Evolutionary conservation across 257 asterid species (phyloP).

Genomic region (Nicotiana tomentosiformis): DNA sequence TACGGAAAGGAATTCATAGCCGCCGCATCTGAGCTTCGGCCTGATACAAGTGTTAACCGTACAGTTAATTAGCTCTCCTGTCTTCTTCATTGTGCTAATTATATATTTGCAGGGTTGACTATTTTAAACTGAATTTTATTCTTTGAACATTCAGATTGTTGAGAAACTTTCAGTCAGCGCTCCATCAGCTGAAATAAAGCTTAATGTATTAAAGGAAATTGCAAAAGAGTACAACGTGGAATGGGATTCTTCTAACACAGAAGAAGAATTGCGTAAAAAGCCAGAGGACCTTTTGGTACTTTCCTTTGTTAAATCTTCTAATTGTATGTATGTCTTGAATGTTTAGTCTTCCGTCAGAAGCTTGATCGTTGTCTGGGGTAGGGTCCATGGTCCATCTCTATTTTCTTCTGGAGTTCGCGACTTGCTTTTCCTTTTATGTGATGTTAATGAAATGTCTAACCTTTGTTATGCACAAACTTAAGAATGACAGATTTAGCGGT

Average conservation of each 20-base stretch:
- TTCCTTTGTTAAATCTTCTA: background rate
- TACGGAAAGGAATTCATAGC: constrained; percentile 89
- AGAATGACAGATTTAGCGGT: background rate
- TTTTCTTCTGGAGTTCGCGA: background rate
- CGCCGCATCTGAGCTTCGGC: constrained; percentile 94
- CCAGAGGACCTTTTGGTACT: constrained; percentile 94
- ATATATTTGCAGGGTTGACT: background rate
- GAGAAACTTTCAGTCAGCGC: constrained; percentile 77
- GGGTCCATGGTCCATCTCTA: background rate
- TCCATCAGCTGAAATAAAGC: constrained; percentile 65
- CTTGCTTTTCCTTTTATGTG: background rate
- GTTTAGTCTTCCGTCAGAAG: background rate
- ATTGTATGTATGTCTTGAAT: background rate
- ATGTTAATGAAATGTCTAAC: background rate
- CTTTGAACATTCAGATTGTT: constrained; percentile 49
- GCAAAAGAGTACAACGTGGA: constrained; percentile 49
- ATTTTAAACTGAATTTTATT: constrained; percentile 3
- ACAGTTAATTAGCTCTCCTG: constrained; percentile 50
- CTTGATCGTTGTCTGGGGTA: background rate
- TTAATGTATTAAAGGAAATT: constrained; percentile 66
- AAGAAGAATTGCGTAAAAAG: constrained; percentile 60
- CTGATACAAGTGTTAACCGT: constrained; percentile 90
- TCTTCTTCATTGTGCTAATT: constrained; percentile 7
- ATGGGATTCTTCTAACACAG: constrained; percentile 81
- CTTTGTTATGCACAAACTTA: background rate